Conservation (phyloP, 2,329 filamentous ascomycete species). For the Exophiala spinifera region DNA sequence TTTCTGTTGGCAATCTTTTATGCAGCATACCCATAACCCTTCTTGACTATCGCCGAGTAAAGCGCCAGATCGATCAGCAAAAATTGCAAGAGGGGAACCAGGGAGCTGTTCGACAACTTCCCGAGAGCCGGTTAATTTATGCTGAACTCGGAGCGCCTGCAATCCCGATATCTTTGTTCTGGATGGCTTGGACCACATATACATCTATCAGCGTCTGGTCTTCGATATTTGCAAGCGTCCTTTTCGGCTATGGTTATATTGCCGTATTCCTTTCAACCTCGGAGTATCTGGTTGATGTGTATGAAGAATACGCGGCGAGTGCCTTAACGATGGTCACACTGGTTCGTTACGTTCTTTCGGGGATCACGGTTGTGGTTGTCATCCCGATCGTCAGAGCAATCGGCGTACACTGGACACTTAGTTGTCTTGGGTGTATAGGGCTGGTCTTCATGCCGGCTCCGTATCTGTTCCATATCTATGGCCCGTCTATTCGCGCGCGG, state of each 20-base stretch:
- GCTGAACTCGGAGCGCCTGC: slow-evolving; percentile 30
- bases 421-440: slow-evolving; percentile 39
- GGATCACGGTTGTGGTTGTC: slow-evolving; percentile 35
- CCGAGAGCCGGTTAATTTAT: too few species aligned
- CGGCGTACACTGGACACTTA: slow-evolving; percentile 40
- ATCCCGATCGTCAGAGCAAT: slow-evolving; percentile 39
- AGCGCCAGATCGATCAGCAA: slow-evolving; percentile 41
- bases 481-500: too few species aligned
- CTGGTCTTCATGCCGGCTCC: slow-evolving; percentile 43
- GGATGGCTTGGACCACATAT: slow-evolving; percentile 56
- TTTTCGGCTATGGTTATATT: slow-evolving; percentile 52
- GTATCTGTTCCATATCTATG: slow-evolving; percentile 39
- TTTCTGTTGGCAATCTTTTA: slow-evolving; percentile 43
- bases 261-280: slow-evolving; percentile 52
- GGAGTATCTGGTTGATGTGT: slow-evolving; percentile 58
- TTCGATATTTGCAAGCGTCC: slow-evolving; percentile 48
- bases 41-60: too few species aligned
- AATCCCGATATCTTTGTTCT: slow-evolving; percentile 54
- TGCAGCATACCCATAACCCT: slow-evolving; percentile 45
- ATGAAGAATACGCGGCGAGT: slow-evolving; percentile 51
- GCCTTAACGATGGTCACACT: slow-evolving; percentile 47
- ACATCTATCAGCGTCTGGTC: slow-evolving; percentile 49
- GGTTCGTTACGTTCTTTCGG: slow-evolving; percentile 40
- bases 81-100: slow-evolving; percentile 30
- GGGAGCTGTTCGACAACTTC: too few species aligned